Percentiles rank a stretch among this genome's conserved stretches.
Evolutionary conservation across 2,329 filamentous ascomycete species (phyloP).

Genomic region (Aphanoascus verrucosus): DNA sequence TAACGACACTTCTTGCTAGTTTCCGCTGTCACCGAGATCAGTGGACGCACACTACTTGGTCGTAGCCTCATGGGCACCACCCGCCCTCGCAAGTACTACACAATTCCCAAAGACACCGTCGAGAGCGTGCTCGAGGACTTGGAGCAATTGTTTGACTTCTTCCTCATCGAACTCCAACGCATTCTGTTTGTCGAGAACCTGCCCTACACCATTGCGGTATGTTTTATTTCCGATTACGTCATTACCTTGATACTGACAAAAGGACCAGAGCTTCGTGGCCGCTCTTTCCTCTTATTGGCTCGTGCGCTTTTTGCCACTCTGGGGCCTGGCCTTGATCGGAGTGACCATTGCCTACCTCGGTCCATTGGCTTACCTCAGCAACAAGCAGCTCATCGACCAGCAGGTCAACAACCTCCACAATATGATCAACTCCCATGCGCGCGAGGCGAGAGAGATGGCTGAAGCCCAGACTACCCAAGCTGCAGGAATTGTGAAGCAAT

Average conservation of each 20-base stretch:
- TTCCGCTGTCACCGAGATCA: conserved; percentile 48
- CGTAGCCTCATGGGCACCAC: conserved; percentile 51
- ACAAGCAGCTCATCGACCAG: conserved; percentile 53
- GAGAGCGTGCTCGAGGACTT: conserved; percentile 52
- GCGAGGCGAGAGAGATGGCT: conserved; percentile 50
- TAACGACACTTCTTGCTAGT: conserved; percentile 26
- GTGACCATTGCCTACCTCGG: conserved; percentile 48
- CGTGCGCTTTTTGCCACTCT: conserved; percentile 55
- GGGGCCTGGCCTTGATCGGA: conserved; percentile 50
- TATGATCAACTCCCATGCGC: conserved; percentile 48
- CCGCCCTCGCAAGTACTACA: conserved; percentile 55
- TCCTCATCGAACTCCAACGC: conserved; percentile 57
- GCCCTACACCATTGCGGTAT: conserved; percentile 48
- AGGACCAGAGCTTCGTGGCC: conserved; percentile 46
- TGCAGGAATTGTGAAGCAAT: conserved; percentile 47
- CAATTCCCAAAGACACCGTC: conserved; percentile 52
- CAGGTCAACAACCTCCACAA: conserved; percentile 46
- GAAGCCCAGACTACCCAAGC: conserved; percentile 50
- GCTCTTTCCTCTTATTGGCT: conserved; percentile 53
- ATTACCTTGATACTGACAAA: conserved; percentile 16
- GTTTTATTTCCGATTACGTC: conserved; percentile 21
- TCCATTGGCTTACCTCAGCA: conserved; percentile 54
- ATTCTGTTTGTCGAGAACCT: conserved; percentile 57
- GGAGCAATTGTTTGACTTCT: conserved; percentile 57
- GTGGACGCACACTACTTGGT: conserved; percentile 45